Evolutionary conservation across 208 protist genomes (phyloP).

Genomic region (Strigomonas galati): DNA sequence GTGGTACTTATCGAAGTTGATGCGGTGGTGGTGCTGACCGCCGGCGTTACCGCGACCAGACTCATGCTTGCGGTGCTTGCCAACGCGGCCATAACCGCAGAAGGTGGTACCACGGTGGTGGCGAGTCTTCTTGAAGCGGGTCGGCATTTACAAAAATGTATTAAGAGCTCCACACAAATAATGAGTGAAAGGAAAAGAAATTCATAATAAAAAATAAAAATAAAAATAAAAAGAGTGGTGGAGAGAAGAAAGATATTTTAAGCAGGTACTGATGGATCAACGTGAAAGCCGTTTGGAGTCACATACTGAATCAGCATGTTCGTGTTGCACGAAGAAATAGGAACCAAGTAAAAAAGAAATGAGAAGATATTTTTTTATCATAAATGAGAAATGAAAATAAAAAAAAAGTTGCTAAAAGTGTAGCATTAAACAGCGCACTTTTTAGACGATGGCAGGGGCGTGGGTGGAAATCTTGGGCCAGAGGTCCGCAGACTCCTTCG

Average conservation of each 20-base stretch:
- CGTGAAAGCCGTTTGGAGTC: too few relatives aligned
- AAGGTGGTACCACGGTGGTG: conserved; percentile 92
- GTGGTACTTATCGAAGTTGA: conserved; percentile 99
- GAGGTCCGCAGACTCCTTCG: conserved; percentile 99
- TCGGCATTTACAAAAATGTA: conserved; percentile 63
- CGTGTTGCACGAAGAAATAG: too few relatives aligned
- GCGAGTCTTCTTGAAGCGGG: conserved; percentile 90
- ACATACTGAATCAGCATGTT: too few relatives aligned
- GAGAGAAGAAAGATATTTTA: too few relatives aligned
- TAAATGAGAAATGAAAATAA: conserved; percentile 18
- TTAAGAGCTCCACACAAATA: conserved; percentile 2
- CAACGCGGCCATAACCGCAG: conserved; percentile 91
- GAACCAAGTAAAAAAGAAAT: not conserved
- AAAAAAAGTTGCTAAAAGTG: not conserved
- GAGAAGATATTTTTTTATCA: too few relatives aligned
- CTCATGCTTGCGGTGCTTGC: conserved; percentile 99
- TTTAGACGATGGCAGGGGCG: conserved; percentile 96
- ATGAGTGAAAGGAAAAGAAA: conserved; percentile 16
- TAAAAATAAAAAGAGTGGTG: not conserved
- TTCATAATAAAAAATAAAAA: not conserved
- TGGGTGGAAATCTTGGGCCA: conserved; percentile 99
- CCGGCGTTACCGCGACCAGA: conserved; percentile 99
- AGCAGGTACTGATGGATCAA: too few relatives aligned
- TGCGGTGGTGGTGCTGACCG: conserved; percentile 99
- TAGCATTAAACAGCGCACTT: not conserved